A percentile compares a stretch with the other conserved stretches of the same genome.
Evolutionary conservation across 1,139 yeast genomes (phyloP).

Genomic region (Hyphopichia wangnamkhiaoensis): DNA sequence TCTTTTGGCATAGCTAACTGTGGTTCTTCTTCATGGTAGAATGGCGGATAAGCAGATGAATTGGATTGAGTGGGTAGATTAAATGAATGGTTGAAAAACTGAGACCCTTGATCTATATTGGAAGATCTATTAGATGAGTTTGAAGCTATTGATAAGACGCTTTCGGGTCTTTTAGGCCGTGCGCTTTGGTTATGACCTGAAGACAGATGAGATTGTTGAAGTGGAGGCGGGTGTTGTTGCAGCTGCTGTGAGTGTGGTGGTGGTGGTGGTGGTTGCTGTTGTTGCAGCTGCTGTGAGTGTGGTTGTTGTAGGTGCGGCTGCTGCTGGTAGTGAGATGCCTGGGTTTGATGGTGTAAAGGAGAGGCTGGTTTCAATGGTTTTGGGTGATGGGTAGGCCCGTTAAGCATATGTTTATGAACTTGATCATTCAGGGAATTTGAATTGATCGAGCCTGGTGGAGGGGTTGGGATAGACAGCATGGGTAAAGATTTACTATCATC

Average conservation of each 20-base stretch:
- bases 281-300: conserved; percentile 5
- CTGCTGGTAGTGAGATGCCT: not conserved
- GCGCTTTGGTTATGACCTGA: conserved; percentile 23
- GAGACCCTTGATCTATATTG: not conserved
- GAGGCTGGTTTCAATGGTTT: conserved; percentile 2
- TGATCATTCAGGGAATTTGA: not conserved
- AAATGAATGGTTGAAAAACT: conserved; percentile 12
- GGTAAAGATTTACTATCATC: conserved; percentile 40
- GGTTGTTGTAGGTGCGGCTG: no score
- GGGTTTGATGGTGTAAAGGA: not conserved
- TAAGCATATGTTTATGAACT: not conserved
- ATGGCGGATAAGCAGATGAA: conserved; percentile 36
- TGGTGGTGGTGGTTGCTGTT: conserved; percentile 4
- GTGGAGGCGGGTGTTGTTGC: conserved; percentile 10
- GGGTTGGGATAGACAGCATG: conserved; percentile 25
- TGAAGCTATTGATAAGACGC: conserved; percentile 43
- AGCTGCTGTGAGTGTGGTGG: not conserved
- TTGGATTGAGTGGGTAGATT: conserved; percentile 25
- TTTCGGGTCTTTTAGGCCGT: conserved; percentile 44
- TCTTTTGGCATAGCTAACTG: conserved; percentile 3
- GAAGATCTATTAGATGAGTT: conserved; percentile 33
- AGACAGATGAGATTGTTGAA: not conserved
- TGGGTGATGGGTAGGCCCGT: conserved; percentile 2
- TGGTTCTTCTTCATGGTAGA: conserved; percentile 7
- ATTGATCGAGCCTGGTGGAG: conserved; percentile 6